A percentile compares a stretch with the other conserved stretches of the same genome.
phyloP scores from a whole-genome alignment of 2,329 filamentous ascomycete species.

The Coniochaeta sp. region DNA sequence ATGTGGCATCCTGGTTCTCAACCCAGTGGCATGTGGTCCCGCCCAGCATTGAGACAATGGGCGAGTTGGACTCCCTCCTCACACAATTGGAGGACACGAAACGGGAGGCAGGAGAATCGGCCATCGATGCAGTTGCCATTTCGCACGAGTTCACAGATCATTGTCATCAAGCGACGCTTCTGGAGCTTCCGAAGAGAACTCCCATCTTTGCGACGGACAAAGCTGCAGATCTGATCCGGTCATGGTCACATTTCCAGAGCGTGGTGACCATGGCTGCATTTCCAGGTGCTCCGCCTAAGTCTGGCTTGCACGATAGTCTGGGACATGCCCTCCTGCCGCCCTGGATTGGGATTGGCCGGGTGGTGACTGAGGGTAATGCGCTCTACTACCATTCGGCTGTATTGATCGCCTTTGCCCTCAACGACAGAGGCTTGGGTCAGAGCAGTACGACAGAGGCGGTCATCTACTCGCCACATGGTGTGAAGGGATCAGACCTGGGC shows the following conservation, averaged over 20 bases:
- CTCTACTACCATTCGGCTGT: conserved; percentile 57
- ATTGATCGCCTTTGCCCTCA: conserved; percentile 43
- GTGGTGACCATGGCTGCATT: conserved; percentile 45
- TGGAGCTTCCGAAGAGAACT: conserved; percentile 42
- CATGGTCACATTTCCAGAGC: conserved; percentile 51
- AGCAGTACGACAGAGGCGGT: conserved; percentile 38
- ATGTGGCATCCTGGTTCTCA: conserved; percentile 57
- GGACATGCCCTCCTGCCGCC: conserved; percentile 34
- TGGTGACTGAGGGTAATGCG: conserved; percentile 44
- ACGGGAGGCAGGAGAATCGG: conserved; percentile 15
- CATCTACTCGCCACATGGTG: conserved; percentile 58
- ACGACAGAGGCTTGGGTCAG: conserved; percentile 5
- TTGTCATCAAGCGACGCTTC: conserved; percentile 54
- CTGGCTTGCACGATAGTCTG: conserved; percentile 15
- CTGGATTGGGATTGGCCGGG: conserved; percentile 54
- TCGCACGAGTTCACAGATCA: conserved; percentile 64
- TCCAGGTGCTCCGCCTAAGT: conserved; percentile 10
- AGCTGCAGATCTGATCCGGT: conserved; percentile 46
- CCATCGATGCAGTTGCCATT: conserved; percentile 51
- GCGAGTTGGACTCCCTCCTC: conserved; percentile 45
- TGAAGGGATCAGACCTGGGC: conserved; percentile 36
- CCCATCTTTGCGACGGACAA: conserved; percentile 54
- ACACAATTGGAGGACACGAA: conserved; percentile 34
- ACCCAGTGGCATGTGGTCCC: conserved; percentile 54
- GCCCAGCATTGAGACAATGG: conserved; percentile 45